Conservation (phyloP, 495 filamentous ascomycete genomes). For the Annulohypoxylon bovei region DNA sequence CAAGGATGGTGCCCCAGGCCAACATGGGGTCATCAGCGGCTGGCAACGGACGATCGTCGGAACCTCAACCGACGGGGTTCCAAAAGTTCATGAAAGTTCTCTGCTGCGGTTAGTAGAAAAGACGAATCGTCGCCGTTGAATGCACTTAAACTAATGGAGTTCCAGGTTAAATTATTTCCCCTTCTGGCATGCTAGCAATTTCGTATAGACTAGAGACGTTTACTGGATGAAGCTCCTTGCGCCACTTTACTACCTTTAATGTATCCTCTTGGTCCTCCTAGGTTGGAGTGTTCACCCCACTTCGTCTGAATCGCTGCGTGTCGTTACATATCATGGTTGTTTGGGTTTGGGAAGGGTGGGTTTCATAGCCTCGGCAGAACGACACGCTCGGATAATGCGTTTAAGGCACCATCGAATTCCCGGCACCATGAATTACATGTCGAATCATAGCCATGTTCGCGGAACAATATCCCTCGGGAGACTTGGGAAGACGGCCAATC, state of each 20-base stretch:
- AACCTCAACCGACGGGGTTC: constrained; percentile 64
- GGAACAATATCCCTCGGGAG: constrained; percentile 24
- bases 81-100: constrained; percentile 84
- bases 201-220: constrained; percentile 46
- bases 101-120: constrained; percentile 74
- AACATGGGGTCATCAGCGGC: constrained; percentile 60
- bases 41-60: constrained; percentile 54
- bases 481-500: constrained; percentile 18
- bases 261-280: constrained; percentile 25
- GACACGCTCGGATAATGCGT: background rate
- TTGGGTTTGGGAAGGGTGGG: constrained; percentile 14
- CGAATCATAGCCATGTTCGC: constrained; percentile 7
- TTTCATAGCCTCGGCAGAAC: background rate
- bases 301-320: constrained; percentile 22
- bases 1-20: constrained; percentile 66
- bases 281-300: constrained; percentile 19
- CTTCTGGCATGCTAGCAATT: constrained; percentile 38
- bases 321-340: constrained; percentile 18
- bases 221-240: constrained; percentile 38
- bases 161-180: constrained; percentile 35
- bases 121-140: background rate
- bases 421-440: constrained; percentile 9
- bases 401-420: constrained; percentile 1
- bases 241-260: constrained; percentile 44
- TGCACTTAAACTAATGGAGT: constrained; percentile 8